Evolutionary conservation across 202 grass and related monocot species (phyloP).

Genomic region (Sporobolus alterniflorus): DNA sequence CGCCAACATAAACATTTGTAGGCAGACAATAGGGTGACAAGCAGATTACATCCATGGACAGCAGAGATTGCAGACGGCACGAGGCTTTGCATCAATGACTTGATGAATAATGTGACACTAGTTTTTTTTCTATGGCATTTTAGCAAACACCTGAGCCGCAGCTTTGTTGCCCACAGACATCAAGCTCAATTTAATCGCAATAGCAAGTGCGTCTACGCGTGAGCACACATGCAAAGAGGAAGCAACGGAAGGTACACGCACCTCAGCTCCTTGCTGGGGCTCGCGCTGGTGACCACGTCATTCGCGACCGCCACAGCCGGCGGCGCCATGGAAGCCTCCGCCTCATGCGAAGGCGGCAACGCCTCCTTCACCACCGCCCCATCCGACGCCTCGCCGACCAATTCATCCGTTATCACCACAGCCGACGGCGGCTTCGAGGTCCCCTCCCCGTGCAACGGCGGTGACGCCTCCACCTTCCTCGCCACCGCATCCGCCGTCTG

Average conservation of each 20-base stretch:
- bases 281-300: not conserved
- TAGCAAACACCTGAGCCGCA: slow-evolving; percentile 1
- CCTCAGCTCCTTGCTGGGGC: slow-evolving; percentile 23
- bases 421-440: not conserved
- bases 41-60: not conserved
- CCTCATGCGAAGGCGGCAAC: not conserved
- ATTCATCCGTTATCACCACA: not conserved
- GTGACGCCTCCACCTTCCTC: slow-evolving; percentile 14
- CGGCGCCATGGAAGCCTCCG: not conserved
- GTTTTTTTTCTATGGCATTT: not conserved
- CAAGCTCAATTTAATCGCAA: not conserved
- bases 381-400: not conserved
- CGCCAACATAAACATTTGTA: not conserved
- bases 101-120: not conserved
- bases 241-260: slow-evolving; percentile 13
- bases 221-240: not conserved
- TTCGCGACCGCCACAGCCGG: not conserved
- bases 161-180: not conserved
- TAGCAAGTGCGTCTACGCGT: not conserved
- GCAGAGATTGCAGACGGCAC: not conserved
- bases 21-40: not conserved
- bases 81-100: not conserved
- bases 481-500: not conserved
- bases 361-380: not conserved
- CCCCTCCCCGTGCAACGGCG: not conserved